Conservation (phyloP, 2,329 filamentous ascomycete species). For the Colletotrichum eremochloae region DNA sequence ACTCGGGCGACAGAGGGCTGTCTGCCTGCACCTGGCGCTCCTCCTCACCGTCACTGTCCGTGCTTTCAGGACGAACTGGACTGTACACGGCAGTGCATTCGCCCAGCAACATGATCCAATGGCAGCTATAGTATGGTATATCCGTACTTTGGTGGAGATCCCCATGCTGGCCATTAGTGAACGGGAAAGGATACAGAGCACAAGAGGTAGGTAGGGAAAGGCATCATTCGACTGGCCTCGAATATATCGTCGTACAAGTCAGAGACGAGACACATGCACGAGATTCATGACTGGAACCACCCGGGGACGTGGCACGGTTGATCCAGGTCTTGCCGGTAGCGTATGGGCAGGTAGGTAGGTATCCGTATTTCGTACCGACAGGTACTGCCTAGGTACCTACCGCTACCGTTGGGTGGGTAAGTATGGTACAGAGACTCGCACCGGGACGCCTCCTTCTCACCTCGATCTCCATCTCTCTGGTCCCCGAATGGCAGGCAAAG, state of each 20-base stretch:
- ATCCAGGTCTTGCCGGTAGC: not conserved
- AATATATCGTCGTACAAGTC: constrained; percentile 7
- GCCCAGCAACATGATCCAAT: not conserved
- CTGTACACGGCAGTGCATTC: not conserved
- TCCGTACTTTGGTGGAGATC: not conserved
- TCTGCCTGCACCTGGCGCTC: constrained; percentile 3
- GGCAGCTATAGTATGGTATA: not conserved
- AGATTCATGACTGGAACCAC: not conserved
- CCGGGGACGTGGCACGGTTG: constrained; percentile 3
- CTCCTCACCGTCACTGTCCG: constrained; percentile 32
- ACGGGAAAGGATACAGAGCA: not conserved
- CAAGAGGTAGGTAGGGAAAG: not conserved
- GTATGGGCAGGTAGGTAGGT: not conserved
- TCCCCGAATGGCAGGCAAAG: not conserved
- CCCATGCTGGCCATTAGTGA: not conserved
- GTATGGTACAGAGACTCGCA: not conserved
- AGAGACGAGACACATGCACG: not conserved
- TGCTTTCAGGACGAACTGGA: constrained; percentile 5
- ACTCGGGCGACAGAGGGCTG: constrained; percentile 6
- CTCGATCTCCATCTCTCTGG: not conserved
- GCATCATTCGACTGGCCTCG: not conserved
- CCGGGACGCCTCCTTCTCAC: not conserved
- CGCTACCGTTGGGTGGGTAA: too few species aligned
- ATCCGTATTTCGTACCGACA: not conserved
- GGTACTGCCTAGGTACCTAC: too few species aligned